Evolutionary conservation across 208 protist genomes (phyloP), one percentile per base, ranked within the genome.

Genomic region (Trypanosoma mega): DNA sequence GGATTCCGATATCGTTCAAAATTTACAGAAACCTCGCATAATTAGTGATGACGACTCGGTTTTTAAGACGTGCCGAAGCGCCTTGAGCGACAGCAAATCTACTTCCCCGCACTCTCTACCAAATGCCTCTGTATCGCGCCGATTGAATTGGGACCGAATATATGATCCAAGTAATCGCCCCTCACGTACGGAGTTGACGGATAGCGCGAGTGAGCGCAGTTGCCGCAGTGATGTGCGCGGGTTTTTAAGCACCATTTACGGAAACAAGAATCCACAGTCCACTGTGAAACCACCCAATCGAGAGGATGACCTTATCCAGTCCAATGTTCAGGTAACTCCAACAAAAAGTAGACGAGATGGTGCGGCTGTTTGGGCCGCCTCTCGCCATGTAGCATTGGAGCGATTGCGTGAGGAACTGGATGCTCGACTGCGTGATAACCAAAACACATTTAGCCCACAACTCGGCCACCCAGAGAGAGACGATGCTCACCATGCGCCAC

Each of bases 341-440:
- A 18, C 29, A 18, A 52, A 41, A 56, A 23, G 36, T 27, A 2
- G 24, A 27, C 1, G 0, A 12, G 20, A 41, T 8, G 67, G 72
- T 48, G 65, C 50, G 0, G 33, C n/a, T 1, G 55, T 71, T 45
- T 91, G 80, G 84, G 67, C 63, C 3, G 51, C 73, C 1, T 63
- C 74, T 8, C 76, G 71, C 8, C 63, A 74, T 24, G 71, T 45
- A 0, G 70, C 74, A 23, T 56, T 91, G 3, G 78, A 76, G 20
- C 49, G 71, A 43, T 62, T 91, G 2, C 72, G 74, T 5, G 61
- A 65, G 7, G 70, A 85, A 36, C 63, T 87, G 2, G 61, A 74
- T 16, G 20, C 55, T 2, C 16, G 30, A 43, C 33, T 53, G 26
- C 48, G 41, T 18, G 24, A 21, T 14, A 39, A 58, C 50, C 11